phyloP scores from a whole-genome alignment of 495 filamentous ascomycete species.

The Emericellopsis terricola region DNA sequence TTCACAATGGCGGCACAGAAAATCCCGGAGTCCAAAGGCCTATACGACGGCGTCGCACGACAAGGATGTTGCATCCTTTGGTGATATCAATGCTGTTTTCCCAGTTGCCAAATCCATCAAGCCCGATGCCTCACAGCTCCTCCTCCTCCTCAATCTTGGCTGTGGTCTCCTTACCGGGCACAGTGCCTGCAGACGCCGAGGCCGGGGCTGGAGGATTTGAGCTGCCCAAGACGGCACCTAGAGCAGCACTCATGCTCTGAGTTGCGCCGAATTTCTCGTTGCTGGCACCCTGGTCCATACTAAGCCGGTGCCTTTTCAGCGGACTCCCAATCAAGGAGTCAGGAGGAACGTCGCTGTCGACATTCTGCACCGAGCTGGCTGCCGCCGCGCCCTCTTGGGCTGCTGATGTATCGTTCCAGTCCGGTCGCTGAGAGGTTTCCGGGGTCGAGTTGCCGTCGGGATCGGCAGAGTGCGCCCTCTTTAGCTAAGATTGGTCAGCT shows the following conservation, averaged over 20 bases:
- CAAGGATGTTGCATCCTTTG: no score
- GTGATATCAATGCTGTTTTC: no score
- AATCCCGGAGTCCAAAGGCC: no score
- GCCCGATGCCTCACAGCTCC: conserved; percentile 3
- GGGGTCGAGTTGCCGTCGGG: conserved; percentile 26
- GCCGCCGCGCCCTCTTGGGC: conserved; percentile 5
- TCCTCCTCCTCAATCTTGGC: conserved; percentile 2
- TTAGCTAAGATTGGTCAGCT: conserved; percentile 40
- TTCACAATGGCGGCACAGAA: no score
- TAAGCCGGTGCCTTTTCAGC: conserved; percentile 66
- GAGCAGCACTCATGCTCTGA: conserved; percentile 2
- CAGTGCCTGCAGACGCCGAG: background rate
- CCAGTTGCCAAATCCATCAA: no score
- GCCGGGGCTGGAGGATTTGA: no score
- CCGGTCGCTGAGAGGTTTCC: conserved; percentile 7
- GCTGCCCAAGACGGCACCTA: background rate
- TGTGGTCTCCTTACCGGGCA: background rate
- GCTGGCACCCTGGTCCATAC: conserved; percentile 19
- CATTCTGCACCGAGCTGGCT: background rate
- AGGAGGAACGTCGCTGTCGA: conserved; percentile 12
- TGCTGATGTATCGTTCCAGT: conserved; percentile 24
- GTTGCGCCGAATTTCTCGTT: background rate
- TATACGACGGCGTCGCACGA: no score
- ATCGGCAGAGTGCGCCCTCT: conserved; percentile 84
- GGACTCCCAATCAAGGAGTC: conserved; percentile 54